A percentile compares a stretch with the other conserved stretches of the same genome.
Conservation (phyloP, 2,329 filamentous ascomycete genomes). For the Ceratocystis eucalypticola region DNA sequence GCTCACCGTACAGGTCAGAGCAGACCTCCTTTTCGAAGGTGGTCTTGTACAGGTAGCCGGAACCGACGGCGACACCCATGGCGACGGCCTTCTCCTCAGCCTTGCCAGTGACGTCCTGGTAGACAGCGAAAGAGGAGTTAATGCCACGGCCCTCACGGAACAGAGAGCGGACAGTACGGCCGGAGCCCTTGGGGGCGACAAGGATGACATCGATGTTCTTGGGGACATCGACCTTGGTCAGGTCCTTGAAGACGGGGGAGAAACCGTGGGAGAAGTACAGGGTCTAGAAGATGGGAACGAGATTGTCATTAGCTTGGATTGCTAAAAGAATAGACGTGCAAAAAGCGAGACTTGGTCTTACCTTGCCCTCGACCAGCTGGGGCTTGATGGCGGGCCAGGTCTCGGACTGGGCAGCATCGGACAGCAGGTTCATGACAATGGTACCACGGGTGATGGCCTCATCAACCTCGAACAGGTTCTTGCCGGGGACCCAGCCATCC, state of each 20-base stretch:
- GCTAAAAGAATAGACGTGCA: neutral
- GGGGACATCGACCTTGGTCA: conserved; percentile 97
- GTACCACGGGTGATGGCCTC: conserved; percentile 88
- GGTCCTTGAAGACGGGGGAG: conserved; percentile 99
- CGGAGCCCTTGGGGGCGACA: conserved; percentile 96
- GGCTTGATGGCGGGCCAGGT: conserved; percentile 98
- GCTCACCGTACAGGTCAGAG: conserved; percentile 99
- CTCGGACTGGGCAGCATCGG: conserved; percentile 94
- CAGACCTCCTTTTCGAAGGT: conserved; percentile 99
- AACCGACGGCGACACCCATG: conserved; percentile 91
- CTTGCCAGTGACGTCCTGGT: conserved; percentile 94
- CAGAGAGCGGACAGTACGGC: conserved; percentile 93
- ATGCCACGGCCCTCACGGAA: conserved; percentile 99
- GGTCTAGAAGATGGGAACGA: conserved; percentile 45
- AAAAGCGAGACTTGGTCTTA: conserved; percentile 30
- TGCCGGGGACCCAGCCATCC: conserved; percentile 96
- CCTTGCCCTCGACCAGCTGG: conserved; percentile 96
- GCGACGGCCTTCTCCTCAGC: conserved; percentile 96
- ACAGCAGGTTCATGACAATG: conserved; percentile 98
- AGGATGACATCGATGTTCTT: conserved; percentile 97
- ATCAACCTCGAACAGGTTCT: conserved; percentile 97
- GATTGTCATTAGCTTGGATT: no score
- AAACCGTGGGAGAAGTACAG: conserved; percentile 99
- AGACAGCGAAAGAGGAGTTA: conserved; percentile 98
- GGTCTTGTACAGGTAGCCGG: conserved; percentile 98